phyloP scores from a whole-genome alignment of 1,284 basidiomycete genomes.

The Ustilago cynodontis region DNA sequence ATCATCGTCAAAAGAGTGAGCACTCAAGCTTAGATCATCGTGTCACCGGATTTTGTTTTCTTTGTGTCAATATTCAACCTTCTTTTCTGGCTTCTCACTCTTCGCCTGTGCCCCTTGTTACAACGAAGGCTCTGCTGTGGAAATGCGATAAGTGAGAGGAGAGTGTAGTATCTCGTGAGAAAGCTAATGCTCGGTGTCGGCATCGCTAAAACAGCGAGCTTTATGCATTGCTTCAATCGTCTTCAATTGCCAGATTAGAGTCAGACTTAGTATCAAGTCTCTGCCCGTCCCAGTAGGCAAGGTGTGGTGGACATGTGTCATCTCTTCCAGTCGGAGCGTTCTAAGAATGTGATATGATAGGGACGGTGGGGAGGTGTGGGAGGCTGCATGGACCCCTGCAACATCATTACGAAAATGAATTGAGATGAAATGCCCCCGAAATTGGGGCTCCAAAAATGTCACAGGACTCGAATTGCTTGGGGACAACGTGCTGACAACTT shows the following conservation, averaged over 20 bases:
- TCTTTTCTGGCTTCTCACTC: neutral
- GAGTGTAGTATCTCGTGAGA: neutral
- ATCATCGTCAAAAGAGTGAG: neutral
- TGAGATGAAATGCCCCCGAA: neutral
- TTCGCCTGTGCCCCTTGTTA: neutral
- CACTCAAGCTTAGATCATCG: neutral
- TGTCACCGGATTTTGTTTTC: slow-evolving; percentile 14
- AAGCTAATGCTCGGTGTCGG: neutral
- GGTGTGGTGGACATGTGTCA: too few species aligned
- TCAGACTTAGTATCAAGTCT: too few species aligned
- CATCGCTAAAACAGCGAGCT: neutral
- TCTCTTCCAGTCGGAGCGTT: too few species aligned
- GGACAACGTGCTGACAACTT: slow-evolving; percentile 15
- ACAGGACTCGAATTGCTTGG: too few species aligned
- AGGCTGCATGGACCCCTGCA: neutral
- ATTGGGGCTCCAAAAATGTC: neutral
- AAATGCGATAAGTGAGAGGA: neutral
- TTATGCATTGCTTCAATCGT: too few species aligned
- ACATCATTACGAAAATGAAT: too few species aligned
- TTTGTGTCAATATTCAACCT: neutral
- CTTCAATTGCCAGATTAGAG: too few species aligned
- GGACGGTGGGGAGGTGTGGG: neutral
- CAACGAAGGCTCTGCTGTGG: neutral
- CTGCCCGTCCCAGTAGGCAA: too few species aligned
- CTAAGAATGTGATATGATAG: too few species aligned